Percentiles rank a stretch among this genome's conserved stretches.
phyloP scores from a whole-genome alignment of 805 yeast genomes.

The Ogataea minuta region DNA sequence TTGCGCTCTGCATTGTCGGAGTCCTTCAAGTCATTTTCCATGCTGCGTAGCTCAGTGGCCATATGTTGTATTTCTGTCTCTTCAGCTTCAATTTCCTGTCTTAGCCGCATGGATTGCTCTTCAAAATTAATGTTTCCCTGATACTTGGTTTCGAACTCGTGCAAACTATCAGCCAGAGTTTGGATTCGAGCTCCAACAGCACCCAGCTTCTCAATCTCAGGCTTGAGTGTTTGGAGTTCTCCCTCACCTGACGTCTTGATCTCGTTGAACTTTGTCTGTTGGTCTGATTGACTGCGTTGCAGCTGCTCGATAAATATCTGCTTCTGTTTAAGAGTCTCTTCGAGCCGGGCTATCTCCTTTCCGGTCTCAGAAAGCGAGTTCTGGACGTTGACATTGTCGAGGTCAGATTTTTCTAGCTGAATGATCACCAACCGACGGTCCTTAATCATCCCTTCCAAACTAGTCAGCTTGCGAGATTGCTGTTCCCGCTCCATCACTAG shows the following conservation, averaged over 20 bases:
- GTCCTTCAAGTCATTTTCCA: conserved; percentile 53
- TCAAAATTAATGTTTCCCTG: conserved; percentile 12
- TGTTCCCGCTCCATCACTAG: conserved; percentile 44
- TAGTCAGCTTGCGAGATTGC: conserved; percentile 41
- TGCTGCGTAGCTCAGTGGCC: conserved; percentile 51
- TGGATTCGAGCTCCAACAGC: too few species aligned
- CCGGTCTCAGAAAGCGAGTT: conserved; percentile 31
- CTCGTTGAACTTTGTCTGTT: conserved; percentile 7
- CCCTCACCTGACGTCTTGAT: conserved; percentile 22
- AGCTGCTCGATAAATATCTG: conserved; percentile 8
- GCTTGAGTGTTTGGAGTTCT: conserved; percentile 20
- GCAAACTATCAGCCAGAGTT: too few species aligned
- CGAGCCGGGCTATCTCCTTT: conserved; percentile 24
- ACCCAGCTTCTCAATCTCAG: too few species aligned
- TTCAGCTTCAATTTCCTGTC: conserved; percentile 23
- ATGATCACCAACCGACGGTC: conserved; percentile 53
- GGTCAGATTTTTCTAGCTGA: conserved; percentile 48
- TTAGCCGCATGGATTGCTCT: conserved; percentile 16
- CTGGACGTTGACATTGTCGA: conserved; percentile 44
- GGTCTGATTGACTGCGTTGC: conserved; percentile 16
- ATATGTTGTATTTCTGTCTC: conserved; percentile 32
- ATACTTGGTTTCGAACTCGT: conserved; percentile 30
- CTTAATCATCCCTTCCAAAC: conserved; percentile 49
- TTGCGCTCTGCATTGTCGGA: conserved; percentile 61
- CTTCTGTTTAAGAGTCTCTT: conserved; percentile 4